Evolutionary conservation across 192 early-diverging fungal species (phyloP).

Genomic region (Coemansia sp.): DNA sequence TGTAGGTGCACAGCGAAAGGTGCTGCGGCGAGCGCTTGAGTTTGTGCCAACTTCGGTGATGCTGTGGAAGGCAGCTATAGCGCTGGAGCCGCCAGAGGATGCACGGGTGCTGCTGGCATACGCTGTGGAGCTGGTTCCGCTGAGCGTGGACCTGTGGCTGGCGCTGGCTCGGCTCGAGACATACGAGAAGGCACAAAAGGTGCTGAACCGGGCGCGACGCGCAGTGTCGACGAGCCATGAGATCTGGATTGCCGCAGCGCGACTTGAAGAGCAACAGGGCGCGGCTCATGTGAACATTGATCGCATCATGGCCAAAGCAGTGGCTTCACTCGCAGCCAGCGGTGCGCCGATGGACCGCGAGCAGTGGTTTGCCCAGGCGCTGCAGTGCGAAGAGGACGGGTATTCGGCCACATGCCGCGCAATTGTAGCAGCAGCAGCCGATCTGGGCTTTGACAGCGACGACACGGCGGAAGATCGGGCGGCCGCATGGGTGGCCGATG

Average conservation of each 20-base stretch:
- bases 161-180: slow-evolving; percentile 90
- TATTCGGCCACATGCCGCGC: slow-evolving; percentile 77
- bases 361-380: slow-evolving; percentile 88
- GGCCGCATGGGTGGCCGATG: slow-evolving; percentile 86
- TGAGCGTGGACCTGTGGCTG: slow-evolving; percentile 92
- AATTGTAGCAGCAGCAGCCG: slow-evolving; percentile 78
- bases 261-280: slow-evolving; percentile 80
- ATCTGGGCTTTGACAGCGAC: slow-evolving; percentile 58
- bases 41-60: slow-evolving; percentile 87
- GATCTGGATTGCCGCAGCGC: slow-evolving; percentile 92
- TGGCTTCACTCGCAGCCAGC: slow-evolving; percentile 59
- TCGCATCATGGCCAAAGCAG: slow-evolving; percentile 70
- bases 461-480: slow-evolving; percentile 77
- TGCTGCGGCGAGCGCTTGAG: slow-evolving; percentile 89
- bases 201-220: slow-evolving; percentile 86
- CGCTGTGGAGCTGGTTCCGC: slow-evolving; percentile 90
- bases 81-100: slow-evolving; percentile 88
- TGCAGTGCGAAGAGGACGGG: slow-evolving; percentile 75
- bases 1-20: slow-evolving; percentile 69
- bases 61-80: slow-evolving; percentile 91
- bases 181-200: slow-evolving; percentile 82
- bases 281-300: slow-evolving; percentile 44
- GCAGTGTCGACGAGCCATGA: slow-evolving; percentile 88
- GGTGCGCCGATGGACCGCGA: slow-evolving; percentile 69
- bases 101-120: slow-evolving; percentile 87